A percentile compares a stretch with the other conserved stretches of the same genome.
phyloP scores from a whole-genome alignment of 2,329 filamentous ascomycete species.

The Cryphonectria japonica region DNA sequence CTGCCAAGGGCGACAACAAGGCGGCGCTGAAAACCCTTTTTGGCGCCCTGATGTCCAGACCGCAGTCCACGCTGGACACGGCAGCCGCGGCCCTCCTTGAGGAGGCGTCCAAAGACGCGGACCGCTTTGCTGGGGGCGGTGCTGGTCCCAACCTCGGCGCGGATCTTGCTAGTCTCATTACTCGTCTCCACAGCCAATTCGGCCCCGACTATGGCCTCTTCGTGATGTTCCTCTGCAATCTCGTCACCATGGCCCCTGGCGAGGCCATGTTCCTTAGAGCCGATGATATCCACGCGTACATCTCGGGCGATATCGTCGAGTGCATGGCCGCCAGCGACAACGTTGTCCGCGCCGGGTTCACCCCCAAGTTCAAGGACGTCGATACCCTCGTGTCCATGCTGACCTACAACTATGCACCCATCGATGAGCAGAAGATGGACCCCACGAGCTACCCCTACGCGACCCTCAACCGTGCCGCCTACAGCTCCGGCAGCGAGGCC shows the following conservation, averaged over 20 bases:
- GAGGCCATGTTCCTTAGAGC: slow-evolving; percentile 96
- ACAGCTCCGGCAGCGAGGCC: slow-evolving; percentile 73
- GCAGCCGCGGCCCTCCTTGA: slow-evolving; percentile 72
- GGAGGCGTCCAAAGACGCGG: slow-evolving; percentile 69
- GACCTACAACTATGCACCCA: slow-evolving; percentile 94
- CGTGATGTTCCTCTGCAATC: slow-evolving; percentile 97
- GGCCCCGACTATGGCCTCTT: slow-evolving; percentile 90
- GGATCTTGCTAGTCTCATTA: slow-evolving; percentile 76
- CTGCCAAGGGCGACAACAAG: slow-evolving; percentile 65
- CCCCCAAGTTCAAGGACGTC: slow-evolving; percentile 98
- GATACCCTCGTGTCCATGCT: slow-evolving; percentile 85
- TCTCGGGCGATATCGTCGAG: slow-evolving; percentile 93
- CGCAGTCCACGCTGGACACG: slow-evolving; percentile 64
- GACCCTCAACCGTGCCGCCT: slow-evolving; percentile 79
- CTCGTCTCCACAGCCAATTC: slow-evolving; percentile 80
- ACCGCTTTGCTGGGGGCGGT: slow-evolving; percentile 75
- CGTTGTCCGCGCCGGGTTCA: slow-evolving; percentile 95
- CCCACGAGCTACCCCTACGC: slow-evolving; percentile 85
- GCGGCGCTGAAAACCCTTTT: slow-evolving; percentile 76
- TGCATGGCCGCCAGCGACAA: slow-evolving; percentile 99
- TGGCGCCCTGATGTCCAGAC: slow-evolving; percentile 77
- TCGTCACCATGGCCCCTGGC: slow-evolving; percentile 81
- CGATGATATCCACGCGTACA: slow-evolving; percentile 96
- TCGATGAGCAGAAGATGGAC: slow-evolving; percentile 90
- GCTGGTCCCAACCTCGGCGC: slow-evolving; percentile 69